These are phyloP conservation scores for Trametes coccinea DNA, from an alignment of 768 basidiomycete species.

Conservation along the genomic window DNA sequence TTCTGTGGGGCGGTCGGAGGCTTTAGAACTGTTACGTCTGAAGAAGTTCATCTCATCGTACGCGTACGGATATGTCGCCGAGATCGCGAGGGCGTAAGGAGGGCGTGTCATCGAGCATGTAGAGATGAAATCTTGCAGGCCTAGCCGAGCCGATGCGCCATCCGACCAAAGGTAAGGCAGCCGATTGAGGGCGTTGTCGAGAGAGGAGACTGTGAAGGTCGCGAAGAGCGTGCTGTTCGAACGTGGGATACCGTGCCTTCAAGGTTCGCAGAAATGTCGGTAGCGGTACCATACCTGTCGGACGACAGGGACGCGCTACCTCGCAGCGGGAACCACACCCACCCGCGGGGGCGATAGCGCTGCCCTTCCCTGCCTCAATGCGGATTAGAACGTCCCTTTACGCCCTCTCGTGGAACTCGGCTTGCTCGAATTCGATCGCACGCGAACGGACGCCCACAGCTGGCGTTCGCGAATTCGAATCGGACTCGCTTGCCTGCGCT, in stretches of 20 bases:
- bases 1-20: neutral
- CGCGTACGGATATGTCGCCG: slow-evolving; percentile 1
- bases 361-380: neutral
- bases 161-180: no score
- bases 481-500: neutral
- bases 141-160: no score
- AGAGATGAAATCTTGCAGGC: no score
- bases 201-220: neutral
- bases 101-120: neutral
- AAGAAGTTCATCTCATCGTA: neutral
- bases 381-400: no score
- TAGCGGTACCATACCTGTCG: neutral
- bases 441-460: neutral
- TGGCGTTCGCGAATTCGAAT: neutral
- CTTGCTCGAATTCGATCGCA: no score
- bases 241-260: neutral
- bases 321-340: neutral
- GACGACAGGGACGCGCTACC: neutral
- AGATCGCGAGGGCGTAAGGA: neutral
- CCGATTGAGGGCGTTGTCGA: neutral
- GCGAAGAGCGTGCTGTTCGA: neutral
- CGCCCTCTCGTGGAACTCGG: no score
- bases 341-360: slow-evolving; percentile 5
- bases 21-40: slow-evolving; percentile 8
- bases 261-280: slow-evolving; percentile 4